A percentile compares a stretch with the other conserved stretches of the same genome.
phyloP scores from a whole-genome alignment of 179 eudicot genomes.

The Silene vulgaris region DNA sequence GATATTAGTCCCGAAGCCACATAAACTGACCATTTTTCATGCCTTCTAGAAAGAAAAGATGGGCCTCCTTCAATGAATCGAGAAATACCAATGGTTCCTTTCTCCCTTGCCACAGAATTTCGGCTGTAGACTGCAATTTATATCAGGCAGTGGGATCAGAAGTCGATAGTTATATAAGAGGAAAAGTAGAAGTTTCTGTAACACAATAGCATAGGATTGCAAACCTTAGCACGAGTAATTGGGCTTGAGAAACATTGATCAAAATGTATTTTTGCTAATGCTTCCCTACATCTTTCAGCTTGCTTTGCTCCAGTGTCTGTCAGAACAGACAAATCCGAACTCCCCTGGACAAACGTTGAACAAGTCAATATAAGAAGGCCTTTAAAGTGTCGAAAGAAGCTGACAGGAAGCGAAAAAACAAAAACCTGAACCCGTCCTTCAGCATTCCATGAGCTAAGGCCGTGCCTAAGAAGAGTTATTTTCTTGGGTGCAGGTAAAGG shows the following conservation, averaged over 20 bases:
- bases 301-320: slow-evolving; percentile 53
- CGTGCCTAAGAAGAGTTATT: slow-evolving; percentile 67
- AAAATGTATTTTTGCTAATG: slow-evolving; percentile 48
- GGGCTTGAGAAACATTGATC: slow-evolving; percentile 72
- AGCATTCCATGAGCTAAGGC: slow-evolving; percentile 69
- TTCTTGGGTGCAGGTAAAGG: slow-evolving; percentile 50
- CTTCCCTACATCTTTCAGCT: slow-evolving; percentile 56
- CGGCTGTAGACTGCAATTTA: slow-evolving; percentile 53
- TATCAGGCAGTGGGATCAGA: background rate
- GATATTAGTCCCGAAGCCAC: background rate
- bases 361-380: background rate
- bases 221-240: slow-evolving; percentile 67
- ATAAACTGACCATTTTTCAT: slow-evolving; percentile 59
- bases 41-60: slow-evolving; percentile 60
- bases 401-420: slow-evolving; percentile 4
- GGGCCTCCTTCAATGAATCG: slow-evolving; percentile 62
- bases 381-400: background rate
- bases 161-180: background rate
- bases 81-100: slow-evolving; percentile 52
- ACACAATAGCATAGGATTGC: background rate
- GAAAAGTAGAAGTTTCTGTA: background rate
- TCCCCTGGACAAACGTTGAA: slow-evolving; percentile 37
- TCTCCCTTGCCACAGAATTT: slow-evolving; percentile 60
- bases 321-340: slow-evolving; percentile 55
- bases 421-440: slow-evolving; percentile 68